These are phyloP conservation scores for Metarhizium album DNA, from an alignment of 2,329 filamentous ascomycete genomes.

Conservation along the genomic window DNA sequence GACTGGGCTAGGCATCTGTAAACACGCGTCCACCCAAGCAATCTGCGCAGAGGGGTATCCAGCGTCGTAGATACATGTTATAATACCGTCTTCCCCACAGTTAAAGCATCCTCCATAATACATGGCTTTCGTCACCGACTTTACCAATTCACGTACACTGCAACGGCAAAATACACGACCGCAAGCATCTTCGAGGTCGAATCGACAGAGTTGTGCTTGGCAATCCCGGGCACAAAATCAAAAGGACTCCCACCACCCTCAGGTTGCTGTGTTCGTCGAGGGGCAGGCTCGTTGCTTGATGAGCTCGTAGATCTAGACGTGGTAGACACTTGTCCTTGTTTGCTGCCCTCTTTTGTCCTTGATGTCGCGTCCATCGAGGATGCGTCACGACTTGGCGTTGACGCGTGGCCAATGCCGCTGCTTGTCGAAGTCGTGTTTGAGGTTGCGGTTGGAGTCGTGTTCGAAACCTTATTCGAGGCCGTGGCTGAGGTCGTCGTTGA, in stretches of 20 bases:
- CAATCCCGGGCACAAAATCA: slow-evolving; percentile 5
- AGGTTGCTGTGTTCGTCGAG: slow-evolving; percentile 7
- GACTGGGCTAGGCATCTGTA: background rate
- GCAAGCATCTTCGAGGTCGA: background rate
- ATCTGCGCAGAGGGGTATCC: background rate
- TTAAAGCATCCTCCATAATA: background rate
- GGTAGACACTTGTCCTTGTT: background rate
- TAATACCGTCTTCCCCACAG: background rate
- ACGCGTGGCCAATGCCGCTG: background rate
- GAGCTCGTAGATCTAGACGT: background rate
- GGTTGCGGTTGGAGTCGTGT: background rate
- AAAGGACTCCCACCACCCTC: slow-evolving; percentile 15
- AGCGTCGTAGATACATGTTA: background rate
- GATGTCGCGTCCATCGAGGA: background rate
- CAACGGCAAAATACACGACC: background rate
- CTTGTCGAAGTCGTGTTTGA: too few relatives aligned
- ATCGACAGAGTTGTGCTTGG: background rate
- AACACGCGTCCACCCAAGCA: background rate
- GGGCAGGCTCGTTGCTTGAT: slow-evolving; percentile 3
- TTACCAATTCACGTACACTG: background rate
- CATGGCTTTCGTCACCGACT: background rate
- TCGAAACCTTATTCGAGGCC: background rate
- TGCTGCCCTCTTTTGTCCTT: background rate
- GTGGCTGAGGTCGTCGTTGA: slow-evolving; percentile 1
- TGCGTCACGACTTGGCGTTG: background rate